These are phyloP conservation scores for Phoma herbarum DNA, from an alignment of 2,329 filamentous ascomycete species.

Conservation along the genomic window DNA sequence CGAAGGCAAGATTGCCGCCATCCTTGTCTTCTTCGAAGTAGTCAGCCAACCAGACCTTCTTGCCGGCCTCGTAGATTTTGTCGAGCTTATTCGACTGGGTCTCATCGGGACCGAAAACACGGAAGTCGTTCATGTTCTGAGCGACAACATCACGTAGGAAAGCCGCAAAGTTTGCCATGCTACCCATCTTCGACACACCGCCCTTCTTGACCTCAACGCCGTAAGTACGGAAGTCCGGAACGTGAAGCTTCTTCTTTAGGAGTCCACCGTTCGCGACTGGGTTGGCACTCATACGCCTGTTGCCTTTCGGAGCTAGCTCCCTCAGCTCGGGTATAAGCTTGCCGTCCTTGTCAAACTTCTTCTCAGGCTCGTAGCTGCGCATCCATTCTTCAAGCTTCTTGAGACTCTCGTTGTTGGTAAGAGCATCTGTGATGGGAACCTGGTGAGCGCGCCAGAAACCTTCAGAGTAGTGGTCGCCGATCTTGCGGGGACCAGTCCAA, in stretches of 20 bases:
- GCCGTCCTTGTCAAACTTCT: constrained; percentile 72
- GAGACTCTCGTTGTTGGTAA: constrained; percentile 70
- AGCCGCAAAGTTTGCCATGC: constrained; percentile 74
- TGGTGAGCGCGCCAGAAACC: constrained; percentile 85
- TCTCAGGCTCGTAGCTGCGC: constrained; percentile 77
- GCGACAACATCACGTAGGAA: constrained; percentile 74
- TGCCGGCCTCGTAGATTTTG: constrained; percentile 74
- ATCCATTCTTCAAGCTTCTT: constrained; percentile 79
- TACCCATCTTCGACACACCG: constrained; percentile 65
- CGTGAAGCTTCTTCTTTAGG: constrained; percentile 70
- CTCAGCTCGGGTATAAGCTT: constrained; percentile 70
- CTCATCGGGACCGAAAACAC: constrained; percentile 81
- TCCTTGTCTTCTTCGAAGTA: constrained; percentile 79
- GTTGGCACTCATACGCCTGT: constrained; percentile 78
- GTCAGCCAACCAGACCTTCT: constrained; percentile 83
- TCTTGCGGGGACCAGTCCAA: constrained; percentile 77
- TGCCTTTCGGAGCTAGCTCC: constrained; percentile 70
- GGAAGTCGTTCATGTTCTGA: constrained; percentile 72
- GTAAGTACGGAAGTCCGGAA: constrained; percentile 76
- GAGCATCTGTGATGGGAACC: constrained; percentile 76
- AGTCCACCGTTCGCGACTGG: constrained; percentile 77
- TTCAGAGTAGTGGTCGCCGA: constrained; percentile 74
- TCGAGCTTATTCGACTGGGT: constrained; percentile 82
- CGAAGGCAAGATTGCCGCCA: constrained; percentile 74
- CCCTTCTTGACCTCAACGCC: constrained; percentile 68